Evolutionary conservation across 140 eudicot species (phyloP), one percentile per base, ranked within the genome.

Genomic region (Bidens hawaiensis): DNA sequence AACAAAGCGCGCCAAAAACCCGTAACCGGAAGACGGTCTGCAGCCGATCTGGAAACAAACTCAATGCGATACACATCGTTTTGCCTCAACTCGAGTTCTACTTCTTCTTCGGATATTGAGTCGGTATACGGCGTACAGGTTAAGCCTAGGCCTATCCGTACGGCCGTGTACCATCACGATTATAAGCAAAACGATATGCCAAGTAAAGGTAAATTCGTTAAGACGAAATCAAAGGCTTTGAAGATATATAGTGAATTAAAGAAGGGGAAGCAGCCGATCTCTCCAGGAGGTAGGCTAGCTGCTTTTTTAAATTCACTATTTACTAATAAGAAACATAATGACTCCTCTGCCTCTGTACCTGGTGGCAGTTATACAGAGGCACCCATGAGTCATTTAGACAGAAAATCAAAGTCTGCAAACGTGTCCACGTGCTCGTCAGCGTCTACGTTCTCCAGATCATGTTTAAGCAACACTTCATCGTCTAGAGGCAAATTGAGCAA

Each of bases 191-290:
- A n/a, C n/a, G n/a, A n/a, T n/a, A n/a, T n/a, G n/a, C n/a, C n/a
- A n/a, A n/a, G n/a, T n/a, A n/a, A n/a, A n/a, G n/a, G 74, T 60
- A 76, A 79, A 49, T 83, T 74, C 50, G 60, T 67, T 62, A 86
- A 79, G 53, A 78, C 86, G 40, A 83, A 82, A 30, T 70, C 73
- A 12, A 67, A 78, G 25, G 94, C 94, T 4, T 50, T 79, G 74
- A 85, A 85, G 75, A 70, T 85, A 51, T 85, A 82, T 72, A 78
- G 86, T 42, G 86, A 85, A 36, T 49, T 85, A n/a, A n/a, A n/a
- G n/a, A n/a, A n/a, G n/a, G n/a, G n/a, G 61, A 82, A 82, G 69
- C 89, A 82, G 62, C 89, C 95, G 50, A 71, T 79, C 33, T 85
- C 95, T 6, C 95, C 95, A 0, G 89, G 89, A 4, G 86, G 85